Conservation (phyloP, 148 eudicot species). For the Chenopodium berlandieri region DNA sequence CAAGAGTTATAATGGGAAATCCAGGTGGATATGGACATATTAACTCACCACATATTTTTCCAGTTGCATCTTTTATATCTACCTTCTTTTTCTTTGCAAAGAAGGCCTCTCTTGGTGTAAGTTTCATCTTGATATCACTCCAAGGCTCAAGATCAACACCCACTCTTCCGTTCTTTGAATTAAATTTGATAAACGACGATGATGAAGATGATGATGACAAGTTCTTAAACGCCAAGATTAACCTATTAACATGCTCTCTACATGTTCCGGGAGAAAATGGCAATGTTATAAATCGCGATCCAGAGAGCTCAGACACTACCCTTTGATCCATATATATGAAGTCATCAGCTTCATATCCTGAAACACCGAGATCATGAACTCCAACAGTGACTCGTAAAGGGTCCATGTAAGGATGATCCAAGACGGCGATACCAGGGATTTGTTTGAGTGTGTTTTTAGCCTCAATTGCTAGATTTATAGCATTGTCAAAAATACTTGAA, state of each 20-base stretch:
- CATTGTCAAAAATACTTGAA: conserved; percentile 36
- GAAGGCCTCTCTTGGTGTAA: not conserved
- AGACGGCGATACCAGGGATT: conserved; percentile 51
- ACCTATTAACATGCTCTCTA: not conserved
- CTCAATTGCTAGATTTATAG: conserved; percentile 50
- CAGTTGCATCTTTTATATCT: not conserved
- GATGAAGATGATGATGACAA: too few species aligned
- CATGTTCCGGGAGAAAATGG: not conserved
- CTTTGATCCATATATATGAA: not conserved
- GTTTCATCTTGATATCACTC: not conserved
- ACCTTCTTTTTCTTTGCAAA: not conserved
- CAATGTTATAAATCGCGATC: not conserved
- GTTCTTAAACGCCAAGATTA: not conserved
- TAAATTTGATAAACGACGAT: too few species aligned
- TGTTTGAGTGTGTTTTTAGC: conserved; percentile 37
- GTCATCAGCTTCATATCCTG: not conserved
- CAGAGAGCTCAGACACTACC: not conserved
- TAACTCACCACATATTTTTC: not conserved
- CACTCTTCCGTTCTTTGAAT: not conserved
- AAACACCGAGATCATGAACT: conserved; percentile 12
- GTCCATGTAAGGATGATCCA: conserved; percentile 45
- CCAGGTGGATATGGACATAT: not conserved
- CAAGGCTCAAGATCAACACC: not conserved
- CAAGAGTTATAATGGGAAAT: not conserved
- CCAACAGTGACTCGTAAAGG: conserved; percentile 61